phyloP scores from a whole-genome alignment of 2,329 filamentous ascomycete species.

The Arthrobotrys sinensis region DNA sequence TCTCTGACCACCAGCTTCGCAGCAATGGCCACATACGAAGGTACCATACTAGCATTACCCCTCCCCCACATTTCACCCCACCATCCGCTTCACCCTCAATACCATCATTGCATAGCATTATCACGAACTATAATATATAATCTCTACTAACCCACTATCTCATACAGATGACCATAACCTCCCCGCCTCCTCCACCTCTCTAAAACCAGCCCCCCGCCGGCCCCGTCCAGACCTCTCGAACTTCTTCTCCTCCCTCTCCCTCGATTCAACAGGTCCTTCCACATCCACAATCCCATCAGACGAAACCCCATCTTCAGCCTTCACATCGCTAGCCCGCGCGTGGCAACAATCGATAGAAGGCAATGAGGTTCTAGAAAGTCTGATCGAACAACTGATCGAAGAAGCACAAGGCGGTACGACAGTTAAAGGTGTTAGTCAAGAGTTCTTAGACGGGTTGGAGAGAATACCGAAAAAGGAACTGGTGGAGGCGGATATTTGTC shows the following conservation, averaged over 20 bases:
- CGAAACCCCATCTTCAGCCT: slow-evolving; percentile 37
- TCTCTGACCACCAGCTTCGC: neutral
- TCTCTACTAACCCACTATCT: neutral
- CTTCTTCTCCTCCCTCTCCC: slow-evolving; percentile 62
- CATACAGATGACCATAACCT: slow-evolving; percentile 63
- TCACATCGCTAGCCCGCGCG: slow-evolving; percentile 50
- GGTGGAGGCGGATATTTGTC: slow-evolving; percentile 63
- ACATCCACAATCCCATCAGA: slow-evolving; percentile 1
- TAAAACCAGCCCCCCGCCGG: slow-evolving; percentile 49
- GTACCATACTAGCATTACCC: slow-evolving; percentile 38
- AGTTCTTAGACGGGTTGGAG: slow-evolving; percentile 63
- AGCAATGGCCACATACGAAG: slow-evolving; percentile 60
- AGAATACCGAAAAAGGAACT: slow-evolving; percentile 62
- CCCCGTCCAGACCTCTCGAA: slow-evolving; percentile 61
- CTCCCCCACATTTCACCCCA: slow-evolving; percentile 37
- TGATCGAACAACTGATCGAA: slow-evolving; percentile 61
- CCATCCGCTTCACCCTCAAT: neutral
- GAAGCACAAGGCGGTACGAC: slow-evolving; percentile 53
- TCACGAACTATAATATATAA: slow-evolving; percentile 5
- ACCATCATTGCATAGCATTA: neutral
- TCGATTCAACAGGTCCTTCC: slow-evolving; percentile 4
- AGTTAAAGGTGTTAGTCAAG: slow-evolving; percentile 61
- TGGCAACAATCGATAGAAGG: slow-evolving; percentile 50
- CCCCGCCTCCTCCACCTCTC: slow-evolving; percentile 37
- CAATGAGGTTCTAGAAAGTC: slow-evolving; percentile 52